Base-by-base conservation (phyloP, 2,329 filamentous ascomycete species). In the Fusarium sulawesiense region DNA sequence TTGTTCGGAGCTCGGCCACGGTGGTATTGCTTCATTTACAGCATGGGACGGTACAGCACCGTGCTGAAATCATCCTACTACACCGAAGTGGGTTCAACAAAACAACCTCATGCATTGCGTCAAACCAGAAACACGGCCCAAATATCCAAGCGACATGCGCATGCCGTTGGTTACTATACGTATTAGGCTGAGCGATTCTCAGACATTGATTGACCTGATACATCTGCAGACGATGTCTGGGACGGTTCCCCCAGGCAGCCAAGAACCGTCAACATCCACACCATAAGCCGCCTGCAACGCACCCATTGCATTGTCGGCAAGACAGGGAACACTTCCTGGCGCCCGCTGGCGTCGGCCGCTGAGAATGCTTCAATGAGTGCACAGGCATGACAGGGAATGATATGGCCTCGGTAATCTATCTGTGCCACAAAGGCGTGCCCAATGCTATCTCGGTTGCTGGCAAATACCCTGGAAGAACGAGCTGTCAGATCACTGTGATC, bases 301-400 rank as follows among this genome's bases (percentile, higher is more conserved):
- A 64, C 34, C 49, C 42, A 34, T 40, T 41, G 27, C 42, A 34
- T 40, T 41, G 23, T 48, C 20, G 34, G 21, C 46, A 64, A 51
- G n/a, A 21, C 34, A 51, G 49, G 54, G 47, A 37, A 23, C 18
- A 23, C 45, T 51, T 55, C 60, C 64, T 65, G 45, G 60, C 59
- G 59, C 56, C 64, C 68, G 67, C 57, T 67, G 58, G 67, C 63
- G 67, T 71, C 67, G 64, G 62, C 63, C 68, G 64, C 68, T 64
- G 55, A 67, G 60, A 56, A 55, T 64, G 67, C 46, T 46, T 71
- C 40, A 37, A 37, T 46, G 14, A 56, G 54, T 63, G 53, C 59
- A 37, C 23, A 30, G 54, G 30, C 44, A 23, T 20, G 32, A 56
- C 48, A 65, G 68, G 53, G 56, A 41, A 53, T 23, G 45, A 55